phyloP scores from a whole-genome alignment of 768 basidiomycete genomes.

The Dacryopinax spathularia region DNA sequence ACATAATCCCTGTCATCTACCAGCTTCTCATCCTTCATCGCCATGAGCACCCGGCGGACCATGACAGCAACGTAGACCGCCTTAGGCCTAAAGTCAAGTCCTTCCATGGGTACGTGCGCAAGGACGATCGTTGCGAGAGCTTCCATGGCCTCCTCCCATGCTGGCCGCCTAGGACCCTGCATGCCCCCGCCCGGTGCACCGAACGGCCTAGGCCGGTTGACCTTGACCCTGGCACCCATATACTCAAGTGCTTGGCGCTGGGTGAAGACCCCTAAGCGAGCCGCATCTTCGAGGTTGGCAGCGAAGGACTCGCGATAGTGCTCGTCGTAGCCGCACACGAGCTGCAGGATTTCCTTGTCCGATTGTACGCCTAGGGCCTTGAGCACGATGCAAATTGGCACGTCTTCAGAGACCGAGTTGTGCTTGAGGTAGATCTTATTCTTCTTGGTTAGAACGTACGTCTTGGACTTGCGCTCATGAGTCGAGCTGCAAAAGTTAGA shows the following conservation, averaged over 20 bases:
- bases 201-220: constrained; percentile 43
- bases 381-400: constrained; percentile 88
- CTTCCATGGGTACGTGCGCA: constrained; percentile 84
- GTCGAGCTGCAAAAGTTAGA: constrained; percentile 22
- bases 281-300: constrained; percentile 85
- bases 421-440: constrained; percentile 90
- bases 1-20: constrained; percentile 99
- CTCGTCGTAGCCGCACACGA: constrained; percentile 85
- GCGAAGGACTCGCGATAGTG: constrained; percentile 76
- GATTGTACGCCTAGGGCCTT: constrained; percentile 94
- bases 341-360: constrained; percentile 90
- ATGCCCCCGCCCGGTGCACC: constrained; percentile 10
- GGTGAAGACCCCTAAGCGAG: constrained; percentile 81
- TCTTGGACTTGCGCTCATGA: constrained; percentile 71
- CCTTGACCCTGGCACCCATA: constrained; percentile 84
- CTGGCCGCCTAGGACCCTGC: constrained; percentile 48
- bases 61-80: constrained; percentile 96
- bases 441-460: constrained; percentile 92
- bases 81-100: constrained; percentile 81
- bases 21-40: constrained; percentile 90
- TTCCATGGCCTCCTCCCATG: constrained; percentile 90
- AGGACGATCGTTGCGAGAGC: constrained; percentile 95
- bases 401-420: constrained; percentile 93
- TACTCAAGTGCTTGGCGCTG: constrained; percentile 88
- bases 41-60: constrained; percentile 91